Evolutionary conservation across 192 early-diverging fungal genomes (phyloP), one percentile per base, ranked within the genome.

Genomic region (Oehlia diaphana): DNA sequence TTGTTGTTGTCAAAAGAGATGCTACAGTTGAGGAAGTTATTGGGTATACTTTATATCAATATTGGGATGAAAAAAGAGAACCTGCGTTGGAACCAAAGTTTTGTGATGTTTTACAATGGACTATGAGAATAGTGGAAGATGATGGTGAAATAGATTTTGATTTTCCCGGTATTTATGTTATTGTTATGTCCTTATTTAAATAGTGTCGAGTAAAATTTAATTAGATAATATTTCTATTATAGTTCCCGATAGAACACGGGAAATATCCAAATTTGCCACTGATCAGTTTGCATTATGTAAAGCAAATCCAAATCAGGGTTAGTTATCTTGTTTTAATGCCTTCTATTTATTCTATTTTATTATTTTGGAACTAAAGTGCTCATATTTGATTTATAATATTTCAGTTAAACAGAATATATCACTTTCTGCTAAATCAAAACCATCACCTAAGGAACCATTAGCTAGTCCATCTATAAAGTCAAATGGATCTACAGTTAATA

Each of bases 71-170:
- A 47, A 89, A 88, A 12, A 76, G 88, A 31, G 53, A 82, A 37
- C 94, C 97, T 14, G 75, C 81, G 21, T 81, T 98, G 23, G 91
- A 90, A 4, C 83, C 83, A 7, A 86, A 92, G 9, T 79, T 88
- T 35, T 89, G 87, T 28, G 90, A 95, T 70, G 90, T 96, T 14
- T 89, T 87, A 4, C 83, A 89, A 81, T 99, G 98, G 98, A 91
- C 91, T 23, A 84, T 99, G 81, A 87, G 95, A 53, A 98, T 99
- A 81, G 95, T 93, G 0, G 97, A 98, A 79, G 96, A 96, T 76
- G 98, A 98, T 85, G 98, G 98, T 26, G 91, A 92, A 53, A 92
- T 99, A 49, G 98, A 99, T 80, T 96, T 98, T 47, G 96, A 99
- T 83, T 93, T 99, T 82, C 97, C 97, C 50, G 93, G 93, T 94